Evolutionary conservation across 1,139 yeast species (phyloP).

Genomic region (Kodamaea derodonti): DNA sequence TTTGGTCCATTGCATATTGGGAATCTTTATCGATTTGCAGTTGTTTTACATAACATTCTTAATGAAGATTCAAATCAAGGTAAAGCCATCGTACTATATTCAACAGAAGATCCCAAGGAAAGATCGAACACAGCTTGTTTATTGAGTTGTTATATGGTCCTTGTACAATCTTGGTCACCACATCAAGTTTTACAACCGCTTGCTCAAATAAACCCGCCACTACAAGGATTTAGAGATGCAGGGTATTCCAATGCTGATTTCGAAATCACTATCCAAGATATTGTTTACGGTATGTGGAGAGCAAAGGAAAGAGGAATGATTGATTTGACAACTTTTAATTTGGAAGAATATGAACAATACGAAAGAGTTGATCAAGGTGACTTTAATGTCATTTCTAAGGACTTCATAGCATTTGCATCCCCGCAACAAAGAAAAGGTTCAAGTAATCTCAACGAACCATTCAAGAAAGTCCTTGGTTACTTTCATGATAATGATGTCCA

Average conservation of each 20-base stretch:
- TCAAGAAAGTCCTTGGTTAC: constrained; percentile 73
- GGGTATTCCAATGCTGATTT: constrained; percentile 96
- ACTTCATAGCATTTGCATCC: constrained; percentile 95
- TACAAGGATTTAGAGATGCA: constrained; percentile 93
- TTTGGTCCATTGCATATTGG: constrained; percentile 96
- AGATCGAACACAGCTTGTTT: constrained; percentile 94
- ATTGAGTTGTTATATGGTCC: constrained; percentile 88
- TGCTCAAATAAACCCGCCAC: constrained; percentile 88
- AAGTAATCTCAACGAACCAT: constrained; percentile 61
- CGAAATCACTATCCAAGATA: constrained; percentile 87
- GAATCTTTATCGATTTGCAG: constrained; percentile 90
- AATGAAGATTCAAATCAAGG: constrained; percentile 82
- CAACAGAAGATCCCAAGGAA: constrained; percentile 74
- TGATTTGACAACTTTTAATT: constrained; percentile 81
- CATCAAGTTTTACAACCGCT: constrained; percentile 95
- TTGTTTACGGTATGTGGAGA: constrained; percentile 95
- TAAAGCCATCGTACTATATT: constrained; percentile 87
- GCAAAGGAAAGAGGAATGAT: constrained; percentile 93
- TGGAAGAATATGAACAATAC: constrained; percentile 90
- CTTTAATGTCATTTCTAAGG: constrained; percentile 85
- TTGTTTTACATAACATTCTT: constrained; percentile 82
- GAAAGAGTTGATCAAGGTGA: constrained; percentile 98
- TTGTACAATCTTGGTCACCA: constrained; percentile 97
- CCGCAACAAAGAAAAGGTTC: constrained; percentile 69
- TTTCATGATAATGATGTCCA: constrained; percentile 73